These are phyloP conservation scores for Gossypium anomalum DNA, from an alignment of 345 rosid species.

Conservation along the genomic window DNA sequence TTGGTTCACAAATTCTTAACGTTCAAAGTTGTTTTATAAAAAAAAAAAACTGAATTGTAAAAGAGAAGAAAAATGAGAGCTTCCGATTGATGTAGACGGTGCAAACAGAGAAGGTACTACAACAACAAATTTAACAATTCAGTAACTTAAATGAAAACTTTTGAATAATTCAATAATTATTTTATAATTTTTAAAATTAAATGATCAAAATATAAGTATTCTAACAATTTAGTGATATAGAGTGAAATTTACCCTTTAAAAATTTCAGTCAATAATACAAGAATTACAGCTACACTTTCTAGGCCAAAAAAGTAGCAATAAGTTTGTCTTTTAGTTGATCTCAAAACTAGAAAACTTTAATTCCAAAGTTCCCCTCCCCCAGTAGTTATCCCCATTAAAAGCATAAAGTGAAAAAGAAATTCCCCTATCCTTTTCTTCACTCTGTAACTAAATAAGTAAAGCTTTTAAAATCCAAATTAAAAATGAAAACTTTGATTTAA, in stretches of 20 bases:
- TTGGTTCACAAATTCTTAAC: accelerated
- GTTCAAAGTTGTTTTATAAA: too few relatives aligned
- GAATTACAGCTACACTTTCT: too few relatives aligned
- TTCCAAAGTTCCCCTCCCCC: background rate
- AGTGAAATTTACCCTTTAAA: too few relatives aligned
- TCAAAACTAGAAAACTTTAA: background rate
- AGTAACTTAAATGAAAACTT: accelerated
- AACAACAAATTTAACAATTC: accelerated
- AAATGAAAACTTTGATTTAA: too few relatives aligned
- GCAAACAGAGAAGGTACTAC: accelerated
- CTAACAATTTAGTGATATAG: accelerated
- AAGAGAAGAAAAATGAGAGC: accelerated
- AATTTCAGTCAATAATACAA: too few relatives aligned
- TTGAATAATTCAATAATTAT: too few relatives aligned
- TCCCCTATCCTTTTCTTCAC: background rate
- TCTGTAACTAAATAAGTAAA: background rate
- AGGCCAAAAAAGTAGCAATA: too few relatives aligned
- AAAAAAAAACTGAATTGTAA: too few relatives aligned
- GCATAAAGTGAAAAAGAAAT: background rate
- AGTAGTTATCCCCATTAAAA: background rate
- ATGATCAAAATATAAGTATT: accelerated
- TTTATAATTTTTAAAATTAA: too few relatives aligned
- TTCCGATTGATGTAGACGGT: accelerated
- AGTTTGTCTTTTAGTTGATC: too few relatives aligned
- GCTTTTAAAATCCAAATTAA: too few relatives aligned